These are phyloP conservation scores for Apiotrichum mycotoxinovorans DNA, from an alignment of 1,284 basidiomycete species.

Conservation along the genomic window DNA sequence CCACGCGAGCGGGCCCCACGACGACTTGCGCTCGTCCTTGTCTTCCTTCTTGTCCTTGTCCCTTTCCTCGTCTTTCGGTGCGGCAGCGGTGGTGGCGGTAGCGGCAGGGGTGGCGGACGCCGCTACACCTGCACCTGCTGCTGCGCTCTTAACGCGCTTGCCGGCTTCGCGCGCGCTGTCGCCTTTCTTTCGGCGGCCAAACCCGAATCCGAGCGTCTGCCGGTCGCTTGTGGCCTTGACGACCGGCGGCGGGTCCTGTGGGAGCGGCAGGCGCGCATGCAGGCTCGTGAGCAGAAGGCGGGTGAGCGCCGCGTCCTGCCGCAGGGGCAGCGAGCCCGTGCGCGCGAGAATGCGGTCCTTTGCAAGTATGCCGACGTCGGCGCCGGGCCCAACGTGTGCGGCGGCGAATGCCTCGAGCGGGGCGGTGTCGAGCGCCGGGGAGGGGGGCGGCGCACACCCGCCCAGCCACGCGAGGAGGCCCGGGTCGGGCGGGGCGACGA, in stretches of 20 bases:
- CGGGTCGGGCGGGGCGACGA: conserved; percentile 20
- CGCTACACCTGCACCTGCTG: too few species aligned
- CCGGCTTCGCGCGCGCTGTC: too few species aligned
- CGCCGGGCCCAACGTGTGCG: neutral
- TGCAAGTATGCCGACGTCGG: neutral
- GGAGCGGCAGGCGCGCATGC: conserved; percentile 8
- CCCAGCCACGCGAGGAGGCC: conserved; percentile 25
- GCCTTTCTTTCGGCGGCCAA: conserved; percentile 9
- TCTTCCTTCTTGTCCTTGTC: neutral
- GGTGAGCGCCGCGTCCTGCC: conserved; percentile 14
- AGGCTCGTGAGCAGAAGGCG: conserved; percentile 25
- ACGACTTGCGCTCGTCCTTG: neutral
- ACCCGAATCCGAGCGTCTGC: conserved; percentile 25
- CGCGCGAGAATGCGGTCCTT: neutral
- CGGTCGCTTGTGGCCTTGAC: conserved; percentile 2
- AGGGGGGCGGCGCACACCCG: conserved; percentile 14
- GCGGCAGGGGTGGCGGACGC: too few species aligned
- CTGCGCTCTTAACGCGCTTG: too few species aligned
- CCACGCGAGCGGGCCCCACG: conserved; percentile 11
- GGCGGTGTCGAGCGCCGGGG: neutral
- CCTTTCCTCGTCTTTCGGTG: neutral
- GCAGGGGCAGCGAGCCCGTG: neutral
- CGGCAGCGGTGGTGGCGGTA: conserved; percentile 14
- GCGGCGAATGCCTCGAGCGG: neutral
- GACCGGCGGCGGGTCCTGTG: neutral